Evolutionary conservation across 192 early-diverging fungal genomes (phyloP).

Genomic region (Entomortierella chlamydospora): DNA sequence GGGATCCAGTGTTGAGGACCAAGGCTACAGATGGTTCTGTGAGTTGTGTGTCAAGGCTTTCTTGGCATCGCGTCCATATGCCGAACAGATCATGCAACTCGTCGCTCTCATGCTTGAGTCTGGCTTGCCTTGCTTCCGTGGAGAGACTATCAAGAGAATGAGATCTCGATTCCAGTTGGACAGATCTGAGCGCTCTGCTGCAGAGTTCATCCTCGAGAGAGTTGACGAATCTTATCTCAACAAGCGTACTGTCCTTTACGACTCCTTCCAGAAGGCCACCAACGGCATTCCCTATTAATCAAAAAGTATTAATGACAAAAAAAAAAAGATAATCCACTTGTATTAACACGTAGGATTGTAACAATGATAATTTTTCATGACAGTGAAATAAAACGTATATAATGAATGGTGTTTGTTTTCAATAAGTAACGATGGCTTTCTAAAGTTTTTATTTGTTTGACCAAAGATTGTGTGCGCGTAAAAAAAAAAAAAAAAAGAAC

Average conservation of each 20-base stretch:
- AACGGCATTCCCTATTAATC: conserved; percentile 69
- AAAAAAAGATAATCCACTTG: not conserved
- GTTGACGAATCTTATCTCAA: conserved; percentile 95
- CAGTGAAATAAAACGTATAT: no score
- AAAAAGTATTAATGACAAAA: not conserved
- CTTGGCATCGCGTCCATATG: conserved; percentile 90
- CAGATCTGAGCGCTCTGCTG: conserved; percentile 89
- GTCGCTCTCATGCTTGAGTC: conserved; percentile 95
- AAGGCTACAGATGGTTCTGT: conserved; percentile 88
- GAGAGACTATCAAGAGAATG: conserved; percentile 90
- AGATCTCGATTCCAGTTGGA: conserved; percentile 91
- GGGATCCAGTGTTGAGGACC: conserved; percentile 86
- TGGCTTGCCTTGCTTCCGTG: conserved; percentile 97
- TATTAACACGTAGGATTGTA: not conserved
- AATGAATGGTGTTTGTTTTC: no score
- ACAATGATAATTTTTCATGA: not conserved
- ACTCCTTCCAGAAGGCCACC: conserved; percentile 85
- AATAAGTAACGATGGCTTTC: no score
- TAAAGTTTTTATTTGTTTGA: no score
- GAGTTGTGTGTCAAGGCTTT: conserved; percentile 93
- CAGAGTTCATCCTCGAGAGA: conserved; percentile 93
- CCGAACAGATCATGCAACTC: conserved; percentile 90
- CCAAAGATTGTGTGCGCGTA: no score
- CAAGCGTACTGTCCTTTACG: conserved; percentile 84
- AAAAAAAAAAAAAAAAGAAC: no score